Evolutionary conservation across 208 protist genomes (phyloP), one percentile per base, ranked within the genome.

Genomic region (Acanthamoeba pearcei): DNA sequence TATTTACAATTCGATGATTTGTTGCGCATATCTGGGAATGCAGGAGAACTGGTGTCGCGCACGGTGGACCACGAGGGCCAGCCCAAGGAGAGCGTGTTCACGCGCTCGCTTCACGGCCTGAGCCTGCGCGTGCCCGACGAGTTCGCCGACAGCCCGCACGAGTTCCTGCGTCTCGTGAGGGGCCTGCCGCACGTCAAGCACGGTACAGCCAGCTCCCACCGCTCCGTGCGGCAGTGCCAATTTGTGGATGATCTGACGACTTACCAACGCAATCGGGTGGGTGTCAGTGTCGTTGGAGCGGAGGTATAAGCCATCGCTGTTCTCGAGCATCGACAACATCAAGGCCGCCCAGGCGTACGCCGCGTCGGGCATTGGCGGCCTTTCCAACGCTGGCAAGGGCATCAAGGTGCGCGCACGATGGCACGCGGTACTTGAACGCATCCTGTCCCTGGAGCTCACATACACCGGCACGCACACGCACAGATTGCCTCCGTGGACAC

Each of bases 261-360:
- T 2, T 38, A 38, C 35, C 35, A 38, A 68, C 10, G 62, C n/a
- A 22, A 22, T n/a, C 4, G 24, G n/a, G 62, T 15, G 62, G 8
- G 62, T 29, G n/a, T 2, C n/a, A 80, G 72, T 80, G 72, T 80
- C 72, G 29, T 29, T 46, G 72, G 72, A 80, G 72, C 17, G 72
- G 35, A 19, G 35, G 29, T 32, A 35, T 6, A n/a, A 22, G n/a
- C 72, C 0, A 49, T 27, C 17, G 32, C 29, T 80, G 12, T 80
- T 80, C 72, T 80, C 72, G 5, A 46, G 24, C 29, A 19, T 29
- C 29, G 35, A 32, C 19, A 19, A 22, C 32, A 80, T 80, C 72
- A 80, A 80, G 15, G 72, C 72, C 5, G 32, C 29, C 0, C 15
- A 24, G 29, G 72, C 72, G 24, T 80, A 80, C 29, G n/a, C 32